A percentile compares a stretch with the other conserved stretches of the same genome.
phyloP scores from a whole-genome alignment of 2,329 filamentous ascomycete genomes.

The Coniella vitis region DNA sequence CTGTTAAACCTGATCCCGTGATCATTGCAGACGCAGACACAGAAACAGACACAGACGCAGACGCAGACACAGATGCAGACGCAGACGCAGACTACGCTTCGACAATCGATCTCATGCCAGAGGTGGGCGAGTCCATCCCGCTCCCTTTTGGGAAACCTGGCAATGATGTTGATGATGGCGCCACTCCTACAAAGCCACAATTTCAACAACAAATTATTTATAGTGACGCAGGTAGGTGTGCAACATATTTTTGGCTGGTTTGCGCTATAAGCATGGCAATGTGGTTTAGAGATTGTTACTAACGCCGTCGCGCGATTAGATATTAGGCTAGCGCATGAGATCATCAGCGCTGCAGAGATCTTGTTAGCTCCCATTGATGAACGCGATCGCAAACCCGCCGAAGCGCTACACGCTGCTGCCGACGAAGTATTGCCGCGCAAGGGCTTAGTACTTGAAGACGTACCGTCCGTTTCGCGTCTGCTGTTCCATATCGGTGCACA shows the following conservation, averaged over 20 bases:
- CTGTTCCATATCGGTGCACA: constrained; percentile 71
- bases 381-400: constrained; percentile 60
- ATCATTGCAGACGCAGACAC: neutral
- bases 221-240: constrained; percentile 14
- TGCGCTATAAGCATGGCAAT: neutral
- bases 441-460: constrained; percentile 66
- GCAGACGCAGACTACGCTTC: too few species aligned
- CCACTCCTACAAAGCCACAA: constrained; percentile 7
- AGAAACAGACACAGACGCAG: too few species aligned
- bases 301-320: constrained; percentile 40
- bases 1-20: constrained; percentile 5
- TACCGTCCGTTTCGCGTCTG: constrained; percentile 66
- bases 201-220: constrained; percentile 12
- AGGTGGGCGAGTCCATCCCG: constrained; percentile 10
- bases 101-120: constrained; percentile 10
- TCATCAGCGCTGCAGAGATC: constrained; percentile 65
- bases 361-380: constrained; percentile 51
- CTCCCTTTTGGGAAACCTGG: constrained; percentile 6
- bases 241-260: neutral
- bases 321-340: constrained; percentile 69
- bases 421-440: constrained; percentile 66
- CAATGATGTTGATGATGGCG: constrained; percentile 7
- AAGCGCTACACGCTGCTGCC: constrained; percentile 76
- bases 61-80: too few species aligned
- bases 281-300: neutral